A percentile compares a stretch with the other conserved stretches of the same genome.
These are phyloP conservation scores for Micractinium conductrix DNA, from an alignment of 139 green algal genomes.

Conservation along the genomic window DNA sequence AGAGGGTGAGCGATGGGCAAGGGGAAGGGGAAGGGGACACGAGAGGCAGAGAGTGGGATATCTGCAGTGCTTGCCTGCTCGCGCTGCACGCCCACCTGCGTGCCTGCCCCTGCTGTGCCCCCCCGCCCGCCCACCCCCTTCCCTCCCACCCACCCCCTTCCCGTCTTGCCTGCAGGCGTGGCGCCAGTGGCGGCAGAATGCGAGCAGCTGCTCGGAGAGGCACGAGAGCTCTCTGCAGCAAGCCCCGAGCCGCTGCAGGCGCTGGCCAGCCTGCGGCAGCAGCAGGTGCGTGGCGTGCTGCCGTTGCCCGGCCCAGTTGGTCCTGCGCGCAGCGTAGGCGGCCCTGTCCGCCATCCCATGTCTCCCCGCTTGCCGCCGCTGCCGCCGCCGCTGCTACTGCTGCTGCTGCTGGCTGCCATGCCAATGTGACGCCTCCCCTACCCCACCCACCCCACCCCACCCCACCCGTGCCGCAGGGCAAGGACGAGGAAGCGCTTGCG, in stretches of 20 bases:
- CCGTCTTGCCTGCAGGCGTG: not conserved
- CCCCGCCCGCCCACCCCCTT: not conserved
- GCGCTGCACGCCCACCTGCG: not conserved
- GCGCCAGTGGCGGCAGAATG: slow-evolving; percentile 1
- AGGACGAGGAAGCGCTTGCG: slow-evolving; percentile 68
- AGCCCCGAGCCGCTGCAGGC: slow-evolving; percentile 80
- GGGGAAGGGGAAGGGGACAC: no score
- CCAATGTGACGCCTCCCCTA: no score
- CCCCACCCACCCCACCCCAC: no score
- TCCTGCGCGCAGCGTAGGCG: no score
- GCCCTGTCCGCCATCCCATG: no score
- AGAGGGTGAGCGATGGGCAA: slow-evolving; percentile 8
- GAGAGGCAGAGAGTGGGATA: not conserved
- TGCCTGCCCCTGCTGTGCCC: not conserved
- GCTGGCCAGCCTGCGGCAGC: slow-evolving; percentile 64
- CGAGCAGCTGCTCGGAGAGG: slow-evolving; percentile 63
- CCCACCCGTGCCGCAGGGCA: no score
- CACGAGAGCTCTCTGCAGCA: slow-evolving; percentile 12
- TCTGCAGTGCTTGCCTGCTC: not conserved
- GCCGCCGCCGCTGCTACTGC: no score
- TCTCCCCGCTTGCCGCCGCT: no score
- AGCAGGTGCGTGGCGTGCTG: no score
- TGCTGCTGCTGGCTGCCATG: no score
- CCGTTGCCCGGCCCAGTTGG: no score
- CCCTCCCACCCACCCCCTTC: not conserved